Evolutionary conservation across 192 early-diverging fungal genomes (phyloP), one percentile per base, ranked within the genome.

Genomic region (Fimicolochytrium jonesii): DNA sequence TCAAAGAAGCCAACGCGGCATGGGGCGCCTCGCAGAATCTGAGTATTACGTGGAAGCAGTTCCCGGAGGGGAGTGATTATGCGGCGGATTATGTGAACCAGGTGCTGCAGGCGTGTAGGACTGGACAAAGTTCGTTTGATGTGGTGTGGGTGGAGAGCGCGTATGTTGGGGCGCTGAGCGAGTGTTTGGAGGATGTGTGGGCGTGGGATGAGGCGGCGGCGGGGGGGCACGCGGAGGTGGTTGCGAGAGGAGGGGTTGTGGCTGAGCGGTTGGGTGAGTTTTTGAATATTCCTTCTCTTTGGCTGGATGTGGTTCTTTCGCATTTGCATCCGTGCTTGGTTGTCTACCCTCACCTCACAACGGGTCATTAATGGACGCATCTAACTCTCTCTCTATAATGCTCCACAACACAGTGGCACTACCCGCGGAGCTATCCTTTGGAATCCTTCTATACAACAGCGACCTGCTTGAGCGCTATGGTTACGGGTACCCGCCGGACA

Each of bases 131-230:
- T 15, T 35, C 23, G 57, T 77, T 66, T 61, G 75, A 77, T 54
- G 65, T 77, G 10, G 64, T 77, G 6, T 67, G 68, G 63, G 36
- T 73, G 15, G 54, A 68, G 10, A 59, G 64, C 6, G 42, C 47
- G 25, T 35, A 56, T 25, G 47, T 66, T 25, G 75, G 75, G n/a
- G 30, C 42, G 13, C 41, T 77, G 61, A 48, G 51, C 1, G 68
- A 77, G 30, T 77, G 75, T 53, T 63, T 77, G 46, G 25, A 68
- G 48, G 71, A 77, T 54, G 33, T 77, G 35, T 44, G 58, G 44
- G 49, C 34, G n/a, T 77, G 71, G 71, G 64, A 71, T 54, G 31
- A 54, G 37, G 44, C 44, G n/a, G 55, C 64, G 26, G 59, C 31
- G 25, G 36, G 25, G 4, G 71, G 62, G 41, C 72, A 74, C 64